A percentile compares a stretch with the other conserved stretches of the same genome.
Evolutionary conservation across 257 asterid genomes (phyloP).

Genomic region (Primulina huaijiensis): DNA sequence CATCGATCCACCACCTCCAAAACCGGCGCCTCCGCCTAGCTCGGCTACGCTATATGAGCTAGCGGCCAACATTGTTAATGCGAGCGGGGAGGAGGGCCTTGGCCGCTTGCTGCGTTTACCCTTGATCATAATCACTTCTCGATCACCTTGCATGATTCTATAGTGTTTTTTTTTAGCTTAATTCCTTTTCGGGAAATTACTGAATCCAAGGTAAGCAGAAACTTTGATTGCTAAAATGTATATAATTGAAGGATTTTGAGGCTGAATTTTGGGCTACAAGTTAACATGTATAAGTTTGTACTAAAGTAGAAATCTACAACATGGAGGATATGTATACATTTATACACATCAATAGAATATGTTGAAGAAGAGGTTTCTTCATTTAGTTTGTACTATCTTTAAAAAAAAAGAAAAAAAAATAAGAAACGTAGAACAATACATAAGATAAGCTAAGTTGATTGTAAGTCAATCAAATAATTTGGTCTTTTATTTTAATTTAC

Average conservation of each 20-base stretch:
- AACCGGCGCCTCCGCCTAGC: neutral
- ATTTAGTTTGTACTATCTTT: too few species aligned
- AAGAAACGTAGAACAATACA: too few species aligned
- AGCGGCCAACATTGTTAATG: conserved; percentile 43
- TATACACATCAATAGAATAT: neutral
- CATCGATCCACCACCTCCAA: conserved; percentile 12
- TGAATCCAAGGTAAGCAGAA: too few species aligned
- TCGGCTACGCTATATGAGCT: conserved; percentile 39
- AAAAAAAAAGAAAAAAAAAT: too few species aligned
- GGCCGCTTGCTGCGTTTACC: conserved; percentile 72
- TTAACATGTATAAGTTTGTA: neutral
- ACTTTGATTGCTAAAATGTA: neutral
- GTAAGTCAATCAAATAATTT: too few species aligned
- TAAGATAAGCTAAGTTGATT: too few species aligned
- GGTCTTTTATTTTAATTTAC: too few species aligned
- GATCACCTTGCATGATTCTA: conserved; percentile 42
- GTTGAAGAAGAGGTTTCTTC: neutral
- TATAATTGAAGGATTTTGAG: neutral
- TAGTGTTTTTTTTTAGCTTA: neutral
- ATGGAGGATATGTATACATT: neutral
- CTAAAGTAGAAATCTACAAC: neutral
- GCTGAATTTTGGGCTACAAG: neutral
- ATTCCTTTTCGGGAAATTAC: too few species aligned
- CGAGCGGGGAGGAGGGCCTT: conserved; percentile 50
- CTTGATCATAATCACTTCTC: conserved; percentile 38